Evolutionary conservation across 257 asterid species (phyloP), one percentile per base, ranked within the genome.

Genomic region (Echites panduratus): DNA sequence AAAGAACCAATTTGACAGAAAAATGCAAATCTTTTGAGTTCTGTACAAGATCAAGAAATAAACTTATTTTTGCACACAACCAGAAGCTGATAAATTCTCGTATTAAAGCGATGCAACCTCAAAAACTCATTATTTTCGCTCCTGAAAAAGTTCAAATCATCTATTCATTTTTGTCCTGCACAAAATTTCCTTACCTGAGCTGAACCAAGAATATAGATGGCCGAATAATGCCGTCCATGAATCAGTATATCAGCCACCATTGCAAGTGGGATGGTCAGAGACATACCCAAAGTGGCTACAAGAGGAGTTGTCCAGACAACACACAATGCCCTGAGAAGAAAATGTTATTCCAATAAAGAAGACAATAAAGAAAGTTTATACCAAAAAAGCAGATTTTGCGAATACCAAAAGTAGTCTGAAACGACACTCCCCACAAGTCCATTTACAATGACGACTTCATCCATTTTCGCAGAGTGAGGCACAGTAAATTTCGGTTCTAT

Each of bases 271-370:
- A 95, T 95, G 75, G 98, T 95, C 66, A 95, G 96, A 54, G 99
- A 95, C 96, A 95, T 86, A 82, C 98, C 99, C 75, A 95, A 78
- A 26, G 99, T 95, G 74, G 99, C 99, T 68, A 95, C 99, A 20
- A 95, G 79, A 7, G 99, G 99, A 44, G 98, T 95, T 58, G 99
- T 95, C 99, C 99, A 95, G 63, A 95, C 98, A 27, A 95, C 99
- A 79, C 98, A 90, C 44, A 95, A 84, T 61, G 99, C 99, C 97
- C 99, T 95, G 67, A 57, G 29, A 67, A 66, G 4, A 72, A 76
- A 76, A 20, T 66, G 56, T 32, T 45, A 26, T 62, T 48, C 35
- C 40, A 43, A 54, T 32, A 12, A 22, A 52, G 43, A 40, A 24
- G 64, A 13, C 24, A 56, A 38, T 45, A 16, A 47, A 40, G 53